Conservation (phyloP, 768 basidiomycete species). For the Stropharia rugosoannulata region DNA sequence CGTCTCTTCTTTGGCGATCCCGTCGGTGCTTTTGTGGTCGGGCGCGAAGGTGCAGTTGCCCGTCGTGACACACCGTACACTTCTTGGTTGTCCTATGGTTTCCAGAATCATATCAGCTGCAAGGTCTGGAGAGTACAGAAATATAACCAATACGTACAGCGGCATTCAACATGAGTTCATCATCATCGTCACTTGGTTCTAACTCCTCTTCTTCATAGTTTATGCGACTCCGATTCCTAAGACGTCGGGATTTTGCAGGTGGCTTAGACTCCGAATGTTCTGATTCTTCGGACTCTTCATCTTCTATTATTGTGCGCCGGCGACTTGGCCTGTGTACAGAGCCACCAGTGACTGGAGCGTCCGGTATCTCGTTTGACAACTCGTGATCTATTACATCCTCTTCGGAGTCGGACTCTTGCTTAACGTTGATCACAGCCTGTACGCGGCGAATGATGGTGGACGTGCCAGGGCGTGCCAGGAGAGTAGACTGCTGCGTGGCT, state of each 20-base stretch:
- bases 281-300: slow-evolving; percentile 20
- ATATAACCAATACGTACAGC: slow-evolving; percentile 36
- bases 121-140: background rate
- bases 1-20: slow-evolving; percentile 36
- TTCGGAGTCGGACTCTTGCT: slow-evolving; percentile 54
- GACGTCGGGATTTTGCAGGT: background rate
- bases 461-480: slow-evolving; percentile 6
- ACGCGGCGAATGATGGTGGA: slow-evolving; percentile 60
- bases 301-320: slow-evolving; percentile 3
- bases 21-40: slow-evolving; percentile 11
- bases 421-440: slow-evolving; percentile 62
- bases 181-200: slow-evolving; percentile 44
- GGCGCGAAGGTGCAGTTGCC: slow-evolving; percentile 9
- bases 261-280: background rate
- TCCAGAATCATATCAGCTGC: background rate
- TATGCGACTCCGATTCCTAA: slow-evolving; percentile 18
- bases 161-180: slow-evolving; percentile 62
- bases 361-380: background rate
- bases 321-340: background rate
- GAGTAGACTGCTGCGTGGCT: slow-evolving; percentile 12
- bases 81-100: slow-evolving; percentile 37
- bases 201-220: slow-evolving; percentile 28
- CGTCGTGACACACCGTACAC: slow-evolving; percentile 29
- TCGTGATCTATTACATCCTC: slow-evolving; percentile 20
- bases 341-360: background rate